A percentile compares a stretch with the other conserved stretches of the same genome.
These are phyloP conservation scores for Termitomyces sp. DNA, from an alignment of 768 basidiomycete genomes.

Conservation along the genomic window DNA sequence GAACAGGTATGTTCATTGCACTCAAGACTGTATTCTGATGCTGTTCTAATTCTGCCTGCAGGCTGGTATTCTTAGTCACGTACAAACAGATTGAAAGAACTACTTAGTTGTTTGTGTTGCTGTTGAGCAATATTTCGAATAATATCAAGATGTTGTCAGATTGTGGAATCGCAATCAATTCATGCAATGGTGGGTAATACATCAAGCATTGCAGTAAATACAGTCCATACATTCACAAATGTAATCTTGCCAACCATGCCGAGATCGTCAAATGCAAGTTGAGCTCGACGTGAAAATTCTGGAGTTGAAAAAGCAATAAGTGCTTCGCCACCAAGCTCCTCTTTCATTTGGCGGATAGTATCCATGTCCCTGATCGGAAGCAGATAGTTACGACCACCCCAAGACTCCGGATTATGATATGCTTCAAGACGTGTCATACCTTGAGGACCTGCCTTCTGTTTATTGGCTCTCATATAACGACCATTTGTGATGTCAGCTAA, in stretches of 20 bases:
- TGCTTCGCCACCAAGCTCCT: conserved; percentile 23
- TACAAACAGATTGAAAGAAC: no score
- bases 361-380: conserved; percentile 14
- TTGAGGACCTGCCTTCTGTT: conserved; percentile 24
- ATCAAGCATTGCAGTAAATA: not conserved
- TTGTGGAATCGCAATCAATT: not conserved
- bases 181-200: not conserved
- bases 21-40: no score
- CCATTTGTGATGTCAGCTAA: conserved; percentile 20
- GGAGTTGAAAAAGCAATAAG: conserved; percentile 25
- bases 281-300: conserved; percentile 18
- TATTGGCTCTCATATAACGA: conserved; percentile 22
- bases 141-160: no score
- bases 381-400: conserved; percentile 25
- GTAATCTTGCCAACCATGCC: not conserved
- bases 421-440: conserved; percentile 27
- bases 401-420: conserved; percentile 18
- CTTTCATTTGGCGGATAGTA: conserved; percentile 23
- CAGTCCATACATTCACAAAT: not conserved
- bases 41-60: no score
- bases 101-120: no score
- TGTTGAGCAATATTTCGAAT: no score
- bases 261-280: not conserved
- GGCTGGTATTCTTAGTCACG: no score
- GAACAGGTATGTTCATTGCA: not conserved